Evolutionary conservation across 2,329 filamentous ascomycete genomes (phyloP).

Genomic region (Aspergillus texensis): DNA sequence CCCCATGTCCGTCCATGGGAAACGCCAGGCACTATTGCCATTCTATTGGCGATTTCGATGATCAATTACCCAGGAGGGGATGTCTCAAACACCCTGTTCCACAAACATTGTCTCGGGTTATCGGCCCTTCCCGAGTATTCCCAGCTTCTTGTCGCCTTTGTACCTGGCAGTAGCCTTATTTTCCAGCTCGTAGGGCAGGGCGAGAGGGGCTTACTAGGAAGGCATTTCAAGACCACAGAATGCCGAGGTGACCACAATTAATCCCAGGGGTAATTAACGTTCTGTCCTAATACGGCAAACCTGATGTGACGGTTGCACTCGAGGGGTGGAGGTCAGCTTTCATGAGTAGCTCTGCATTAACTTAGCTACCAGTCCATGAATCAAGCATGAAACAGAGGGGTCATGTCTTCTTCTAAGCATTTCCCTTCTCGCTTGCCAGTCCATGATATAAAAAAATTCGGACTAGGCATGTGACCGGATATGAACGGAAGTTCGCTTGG

Average conservation of each 20-base stretch:
- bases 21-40: background rate
- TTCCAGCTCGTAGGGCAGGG: background rate
- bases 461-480: background rate
- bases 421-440: background rate
- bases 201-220: background rate
- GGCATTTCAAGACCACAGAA: background rate
- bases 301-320: background rate
- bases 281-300: background rate
- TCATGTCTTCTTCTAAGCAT: background rate
- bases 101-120: background rate
- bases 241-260: background rate
- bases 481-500: background rate
- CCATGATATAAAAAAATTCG: background rate
- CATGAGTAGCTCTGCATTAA: background rate
- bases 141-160: background rate
- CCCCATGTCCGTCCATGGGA: background rate
- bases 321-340: background rate
- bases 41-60: background rate
- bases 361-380: background rate
- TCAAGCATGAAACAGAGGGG: background rate
- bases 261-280: background rate
- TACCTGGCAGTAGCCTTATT: constrained; percentile 2
- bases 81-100: background rate
- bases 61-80: background rate
- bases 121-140: constrained; percentile 6